phyloP scores from a whole-genome alignment of 139 green algal species.

The Micromonas pusilla region DNA sequence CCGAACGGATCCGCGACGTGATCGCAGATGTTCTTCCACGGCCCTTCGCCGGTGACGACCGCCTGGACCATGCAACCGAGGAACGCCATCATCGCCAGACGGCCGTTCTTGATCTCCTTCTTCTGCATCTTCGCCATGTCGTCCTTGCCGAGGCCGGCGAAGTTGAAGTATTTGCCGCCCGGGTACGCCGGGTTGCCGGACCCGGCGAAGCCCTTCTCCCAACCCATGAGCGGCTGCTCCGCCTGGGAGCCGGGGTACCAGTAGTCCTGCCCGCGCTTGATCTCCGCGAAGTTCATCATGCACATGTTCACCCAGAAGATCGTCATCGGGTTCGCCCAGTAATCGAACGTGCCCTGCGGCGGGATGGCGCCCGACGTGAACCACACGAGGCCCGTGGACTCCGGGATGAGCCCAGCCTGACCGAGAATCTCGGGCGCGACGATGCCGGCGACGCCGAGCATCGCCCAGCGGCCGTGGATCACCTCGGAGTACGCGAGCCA shows the following conservation, averaged over 20 bases:
- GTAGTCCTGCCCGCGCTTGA: conserved; percentile 66
- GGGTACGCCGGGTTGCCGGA: conserved; percentile 74
- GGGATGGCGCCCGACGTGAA: conserved; percentile 86
- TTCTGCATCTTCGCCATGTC: conserved; percentile 72
- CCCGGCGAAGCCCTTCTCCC: conserved; percentile 76
- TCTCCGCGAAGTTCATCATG: conserved; percentile 92
- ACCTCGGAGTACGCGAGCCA: conserved; percentile 82
- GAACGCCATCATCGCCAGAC: conserved; percentile 64
- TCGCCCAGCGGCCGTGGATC: conserved; percentile 77
- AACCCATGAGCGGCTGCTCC: conserved; percentile 93
- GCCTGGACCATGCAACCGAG: conserved; percentile 68
- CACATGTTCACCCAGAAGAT: conserved; percentile 94
- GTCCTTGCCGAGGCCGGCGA: conserved; percentile 75
- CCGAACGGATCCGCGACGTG: conserved; percentile 75
- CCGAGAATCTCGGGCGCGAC: conserved; percentile 90
- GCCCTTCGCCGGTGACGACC: conserved; percentile 75
- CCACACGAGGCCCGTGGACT: conserved; percentile 68
- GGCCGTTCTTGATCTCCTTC: conserved; percentile 96
- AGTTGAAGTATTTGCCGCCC: conserved; percentile 93
- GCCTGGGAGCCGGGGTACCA: conserved; percentile 77
- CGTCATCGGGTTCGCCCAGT: conserved; percentile 85
- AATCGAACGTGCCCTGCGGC: conserved; percentile 53
- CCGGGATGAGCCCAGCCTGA: conserved; percentile 67
- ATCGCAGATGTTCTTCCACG: conserved; percentile 80
- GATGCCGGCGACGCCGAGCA: conserved; percentile 90